These are phyloP conservation scores for Lactarius hatsudake DNA, from an alignment of 768 basidiomycete genomes.

Conservation along the genomic window DNA sequence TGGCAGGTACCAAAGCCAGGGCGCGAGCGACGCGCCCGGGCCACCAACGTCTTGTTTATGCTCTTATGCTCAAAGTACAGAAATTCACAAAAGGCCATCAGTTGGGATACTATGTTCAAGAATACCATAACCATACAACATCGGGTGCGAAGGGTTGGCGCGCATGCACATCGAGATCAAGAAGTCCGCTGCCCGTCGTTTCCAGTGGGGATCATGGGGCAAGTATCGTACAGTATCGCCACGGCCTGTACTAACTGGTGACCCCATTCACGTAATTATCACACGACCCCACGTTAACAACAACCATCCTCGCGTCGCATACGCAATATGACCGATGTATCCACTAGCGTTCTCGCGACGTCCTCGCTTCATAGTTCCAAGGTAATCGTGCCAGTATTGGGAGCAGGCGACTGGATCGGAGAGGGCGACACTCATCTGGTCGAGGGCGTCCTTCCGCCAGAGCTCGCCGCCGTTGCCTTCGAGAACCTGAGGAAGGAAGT, in stretches of 20 bases:
- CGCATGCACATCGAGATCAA: too few species aligned
- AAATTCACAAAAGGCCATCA: too few species aligned
- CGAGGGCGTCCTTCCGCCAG: constrained; percentile 52
- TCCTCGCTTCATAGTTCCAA: constrained; percentile 4
- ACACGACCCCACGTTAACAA: neutral
- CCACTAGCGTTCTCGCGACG: neutral
- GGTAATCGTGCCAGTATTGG: constrained; percentile 8
- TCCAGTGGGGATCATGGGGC: too few species aligned
- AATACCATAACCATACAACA: too few species aligned
- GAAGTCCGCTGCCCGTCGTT: too few species aligned
- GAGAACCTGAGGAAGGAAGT: constrained; percentile 61
- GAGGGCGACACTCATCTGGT: constrained; percentile 69
- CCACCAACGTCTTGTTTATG: too few species aligned
- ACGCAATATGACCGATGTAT: neutral
- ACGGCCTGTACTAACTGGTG: neutral
- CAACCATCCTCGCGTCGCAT: neutral
- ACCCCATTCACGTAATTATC: neutral
- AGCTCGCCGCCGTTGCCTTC: constrained; percentile 56
- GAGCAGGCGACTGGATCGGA: constrained; percentile 45
- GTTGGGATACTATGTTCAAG: too few species aligned
- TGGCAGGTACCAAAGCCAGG: too few species aligned
- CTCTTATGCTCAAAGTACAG: too few species aligned
- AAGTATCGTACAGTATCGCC: too few species aligned
- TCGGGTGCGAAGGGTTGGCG: too few species aligned
- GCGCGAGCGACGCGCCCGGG: too few species aligned